Evolutionary conservation across 495 filamentous ascomycete species (phyloP).

Genomic region (Rhypophila decipiens): DNA sequence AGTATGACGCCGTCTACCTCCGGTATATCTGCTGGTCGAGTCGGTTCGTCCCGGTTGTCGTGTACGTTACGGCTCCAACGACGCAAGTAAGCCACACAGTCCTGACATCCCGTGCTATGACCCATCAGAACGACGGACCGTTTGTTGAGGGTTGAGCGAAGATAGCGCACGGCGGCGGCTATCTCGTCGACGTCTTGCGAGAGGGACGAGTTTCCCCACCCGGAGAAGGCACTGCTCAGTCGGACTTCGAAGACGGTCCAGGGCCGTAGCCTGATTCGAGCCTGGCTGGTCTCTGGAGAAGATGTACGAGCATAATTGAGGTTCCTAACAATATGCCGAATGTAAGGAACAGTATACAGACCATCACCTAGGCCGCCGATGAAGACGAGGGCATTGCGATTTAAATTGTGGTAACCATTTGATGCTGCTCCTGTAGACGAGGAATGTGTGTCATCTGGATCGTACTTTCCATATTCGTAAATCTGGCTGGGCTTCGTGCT

Average conservation of each 20-base stretch:
- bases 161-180: slow-evolving; percentile 61
- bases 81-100: slow-evolving; percentile 63
- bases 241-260: slow-evolving; percentile 42
- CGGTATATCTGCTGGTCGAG: not conserved
- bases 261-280: too few relatives aligned
- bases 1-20: slow-evolving; percentile 75
- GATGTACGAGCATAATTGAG: slow-evolving; percentile 23
- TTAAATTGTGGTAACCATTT: not conserved
- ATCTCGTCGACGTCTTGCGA: slow-evolving; percentile 69
- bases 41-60: too few relatives aligned
- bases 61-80: not conserved
- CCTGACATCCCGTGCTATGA: slow-evolving; percentile 77
- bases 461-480: not conserved
- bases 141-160: slow-evolving; percentile 38
- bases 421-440: too few relatives aligned
- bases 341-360: slow-evolving; percentile 59
- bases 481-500: slow-evolving; percentile 2
- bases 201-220: slow-evolving; percentile 67
- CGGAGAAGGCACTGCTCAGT: slow-evolving; percentile 52
- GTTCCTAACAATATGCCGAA: slow-evolving; percentile 46
- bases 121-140: slow-evolving; percentile 79
- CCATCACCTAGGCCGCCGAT: slow-evolving; percentile 81
- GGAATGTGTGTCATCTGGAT: too few relatives aligned
- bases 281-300: too few relatives aligned
- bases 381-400: slow-evolving; percentile 66